Conservation (phyloP, 2,329 filamentous ascomycete species). For the Colletotrichum tofieldiae region DNA sequence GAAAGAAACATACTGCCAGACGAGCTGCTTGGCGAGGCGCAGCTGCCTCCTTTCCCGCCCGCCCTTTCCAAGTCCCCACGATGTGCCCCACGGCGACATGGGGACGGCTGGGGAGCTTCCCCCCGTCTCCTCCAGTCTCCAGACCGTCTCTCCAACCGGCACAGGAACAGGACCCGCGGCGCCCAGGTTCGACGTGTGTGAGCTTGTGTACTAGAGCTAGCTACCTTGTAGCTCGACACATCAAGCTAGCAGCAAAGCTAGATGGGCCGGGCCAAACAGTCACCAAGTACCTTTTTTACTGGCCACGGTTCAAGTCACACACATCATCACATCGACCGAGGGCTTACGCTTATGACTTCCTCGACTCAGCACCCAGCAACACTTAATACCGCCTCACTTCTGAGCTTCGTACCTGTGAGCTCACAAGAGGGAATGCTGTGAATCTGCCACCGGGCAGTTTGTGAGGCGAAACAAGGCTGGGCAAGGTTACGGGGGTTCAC, state of each 20-base stretch:
- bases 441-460: neutral
- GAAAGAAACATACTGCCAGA: neutral
- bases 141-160: conserved; percentile 10
- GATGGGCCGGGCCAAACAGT: neutral
- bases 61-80: conserved; percentile 10
- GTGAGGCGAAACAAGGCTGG: neutral
- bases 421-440: neutral
- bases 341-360: neutral
- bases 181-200: neutral
- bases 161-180: conserved; percentile 16
- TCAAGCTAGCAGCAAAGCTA: conserved; percentile 1
- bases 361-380: neutral
- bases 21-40: conserved; percentile 25
- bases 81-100: conserved; percentile 20
- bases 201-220: neutral
- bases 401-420: neutral
- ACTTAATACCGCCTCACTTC: neutral
- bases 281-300: neutral
- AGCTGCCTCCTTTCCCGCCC: conserved; percentile 16
- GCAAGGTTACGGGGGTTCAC: neutral
- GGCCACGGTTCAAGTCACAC: neutral
- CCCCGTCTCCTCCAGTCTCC: conserved; percentile 2
- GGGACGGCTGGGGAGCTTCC: conserved; percentile 18
- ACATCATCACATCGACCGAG: neutral
- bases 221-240: conserved; percentile 2